A percentile compares a stretch with the other conserved stretches of the same genome.
Evolutionary conservation across 306 rosid genomes (phyloP).

Genomic region (Calophaca sinica): DNA sequence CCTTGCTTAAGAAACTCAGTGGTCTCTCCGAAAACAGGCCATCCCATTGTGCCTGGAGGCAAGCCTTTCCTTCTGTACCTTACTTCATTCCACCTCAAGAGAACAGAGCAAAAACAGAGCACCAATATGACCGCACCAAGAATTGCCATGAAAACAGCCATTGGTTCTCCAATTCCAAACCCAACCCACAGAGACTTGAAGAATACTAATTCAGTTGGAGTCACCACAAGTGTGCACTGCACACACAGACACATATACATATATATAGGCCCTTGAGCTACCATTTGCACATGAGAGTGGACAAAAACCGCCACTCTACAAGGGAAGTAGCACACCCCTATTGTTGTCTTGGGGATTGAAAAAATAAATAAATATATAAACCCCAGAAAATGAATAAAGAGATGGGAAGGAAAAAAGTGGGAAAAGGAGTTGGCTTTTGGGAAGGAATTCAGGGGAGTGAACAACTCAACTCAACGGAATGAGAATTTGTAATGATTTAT

Average conservation of each 20-base stretch:
- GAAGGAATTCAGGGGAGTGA: constrained; percentile 47
- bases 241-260: constrained; percentile 26
- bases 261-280: constrained; percentile 64
- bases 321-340: constrained; percentile 71
- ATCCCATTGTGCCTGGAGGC: constrained; percentile 99
- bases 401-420: constrained; percentile 2
- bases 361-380: not conserved
- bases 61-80: constrained; percentile 74
- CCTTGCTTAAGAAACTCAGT: constrained; percentile 99
- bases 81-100: constrained; percentile 84
- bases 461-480: constrained; percentile 41
- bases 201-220: constrained; percentile 46
- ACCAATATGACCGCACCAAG: constrained; percentile 51
- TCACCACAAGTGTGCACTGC: constrained; percentile 46
- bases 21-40: constrained; percentile 98
- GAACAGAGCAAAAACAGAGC: constrained; percentile 88
- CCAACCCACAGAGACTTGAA: constrained; percentile 38
- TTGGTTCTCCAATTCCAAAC: constrained; percentile 57
- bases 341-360: constrained; percentile 46
- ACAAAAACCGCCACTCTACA: constrained; percentile 67
- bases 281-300: constrained; percentile 51
- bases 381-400: not conserved
- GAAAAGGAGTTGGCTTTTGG: constrained; percentile 41
- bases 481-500: constrained; percentile 2
- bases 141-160: constrained; percentile 68